Evolutionary conservation across 768 basidiomycete species (phyloP), one percentile per base, ranked within the genome.

Genomic region (Scleroderma bovista): DNA sequence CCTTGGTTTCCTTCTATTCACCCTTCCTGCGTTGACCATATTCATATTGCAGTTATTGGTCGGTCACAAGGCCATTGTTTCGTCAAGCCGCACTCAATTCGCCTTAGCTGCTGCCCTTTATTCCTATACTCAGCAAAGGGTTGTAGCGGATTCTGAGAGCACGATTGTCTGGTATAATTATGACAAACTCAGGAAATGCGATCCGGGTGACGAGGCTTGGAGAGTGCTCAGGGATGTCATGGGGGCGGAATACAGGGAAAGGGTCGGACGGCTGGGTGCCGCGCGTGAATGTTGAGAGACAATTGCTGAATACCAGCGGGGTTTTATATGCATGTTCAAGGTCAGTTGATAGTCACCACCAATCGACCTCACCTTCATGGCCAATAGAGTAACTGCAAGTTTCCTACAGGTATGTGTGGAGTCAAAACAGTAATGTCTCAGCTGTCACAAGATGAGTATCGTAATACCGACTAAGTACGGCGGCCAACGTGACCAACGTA

Each of bases 81-180:
- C 65, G 15, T 57, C 66, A 48, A 69, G 51, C 42, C 58, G 42
- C 62, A 75, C 62, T 55, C 68, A 78, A 26, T 81, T 88, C 60
- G 66, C 71, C 39, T 68, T 82, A 42, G 64, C 65, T 7, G 76
- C 78, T 10, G 74, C 73, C 16, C 79, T 84, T 9, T 89, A 82
- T 64, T 88, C 87, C 11, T 72, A 84, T 40, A 58, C 70, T 13
- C 87, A 88, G 61, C 69, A 74, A 37, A 69, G 76, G 10, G 73
- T 85, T 46, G 86, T 87, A 6, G 78, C 85, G 1, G 76, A 80
- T 51, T 79, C 83, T 3, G 78, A 81, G 56, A 78, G 82, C 50
- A 73, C 75, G 3, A 59, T 86, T 17, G 86, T 87, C 9, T 89
- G 87, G 87, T 89, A 87, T 52, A 83, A 89, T 61, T 88, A 89